Evolutionary conservation across 768 basidiomycete species (phyloP).

Genomic region (Cystofilobasidium macerans): DNA sequence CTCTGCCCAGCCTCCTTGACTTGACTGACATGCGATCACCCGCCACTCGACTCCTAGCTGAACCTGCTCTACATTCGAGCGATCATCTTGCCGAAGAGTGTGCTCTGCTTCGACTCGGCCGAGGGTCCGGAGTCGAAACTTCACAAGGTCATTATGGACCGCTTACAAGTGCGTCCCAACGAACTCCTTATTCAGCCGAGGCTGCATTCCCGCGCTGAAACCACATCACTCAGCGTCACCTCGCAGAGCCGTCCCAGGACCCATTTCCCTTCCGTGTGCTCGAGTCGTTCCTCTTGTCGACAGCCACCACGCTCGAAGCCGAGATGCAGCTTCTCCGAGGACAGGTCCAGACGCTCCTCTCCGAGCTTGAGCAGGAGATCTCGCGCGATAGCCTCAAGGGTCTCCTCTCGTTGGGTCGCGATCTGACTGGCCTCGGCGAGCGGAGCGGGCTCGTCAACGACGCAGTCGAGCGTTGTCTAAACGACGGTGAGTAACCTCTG

Average conservation of each 20-base stretch:
- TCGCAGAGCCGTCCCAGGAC: conserved; percentile 1
- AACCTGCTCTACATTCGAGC: conserved; percentile 25
- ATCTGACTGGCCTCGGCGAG: conserved; percentile 23
- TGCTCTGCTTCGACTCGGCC: conserved; percentile 17
- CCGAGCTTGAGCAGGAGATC: conserved; percentile 14
- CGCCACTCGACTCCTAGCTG: not conserved
- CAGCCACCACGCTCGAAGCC: conserved; percentile 25
- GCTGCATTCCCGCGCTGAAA: not conserved
- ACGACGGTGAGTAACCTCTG: conserved; percentile 14
- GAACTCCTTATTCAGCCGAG: not conserved
- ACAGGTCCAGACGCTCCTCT: not conserved
- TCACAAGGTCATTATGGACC: not conserved
- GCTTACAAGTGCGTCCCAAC: conserved; percentile 11
- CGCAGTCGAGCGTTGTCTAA: conserved; percentile 24
- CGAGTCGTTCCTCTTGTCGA: conserved; percentile 19
- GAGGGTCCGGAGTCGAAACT: conserved; percentile 20
- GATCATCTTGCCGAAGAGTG: conserved; percentile 10
- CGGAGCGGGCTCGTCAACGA: conserved; percentile 26
- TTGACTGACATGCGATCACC: not conserved
- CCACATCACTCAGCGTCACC: conserved; percentile 10
- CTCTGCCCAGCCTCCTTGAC: not conserved
- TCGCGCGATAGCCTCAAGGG: conserved; percentile 13
- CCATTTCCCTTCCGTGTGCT: conserved; percentile 20
- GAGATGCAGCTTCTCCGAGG: conserved; percentile 23
- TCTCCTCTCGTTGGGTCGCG: conserved; percentile 11